Conservation (phyloP, 164 flowering plant genomes). For the Cinnamomum micranthum region DNA sequence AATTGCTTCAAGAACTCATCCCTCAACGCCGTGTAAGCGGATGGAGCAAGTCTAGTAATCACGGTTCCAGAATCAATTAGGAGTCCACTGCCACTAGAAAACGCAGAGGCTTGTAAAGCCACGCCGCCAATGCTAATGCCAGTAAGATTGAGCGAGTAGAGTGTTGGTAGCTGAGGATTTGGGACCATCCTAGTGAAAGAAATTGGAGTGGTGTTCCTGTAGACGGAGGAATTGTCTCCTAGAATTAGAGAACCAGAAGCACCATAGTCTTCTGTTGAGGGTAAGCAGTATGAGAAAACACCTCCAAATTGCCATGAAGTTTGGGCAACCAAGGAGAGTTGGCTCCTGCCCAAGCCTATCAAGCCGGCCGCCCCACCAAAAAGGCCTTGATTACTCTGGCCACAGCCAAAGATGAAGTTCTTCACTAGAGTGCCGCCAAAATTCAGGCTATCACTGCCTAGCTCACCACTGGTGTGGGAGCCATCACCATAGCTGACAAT, state of each 20-base stretch:
- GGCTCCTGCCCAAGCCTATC: conserved; percentile 70
- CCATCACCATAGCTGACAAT: conserved; percentile 71
- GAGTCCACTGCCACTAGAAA: conserved; percentile 28
- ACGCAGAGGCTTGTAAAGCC: conserved; percentile 32
- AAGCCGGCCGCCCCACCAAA: conserved; percentile 78
- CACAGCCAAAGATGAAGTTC: conserved; percentile 75
- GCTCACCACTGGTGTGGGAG: conserved; percentile 65
- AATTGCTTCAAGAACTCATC: conserved; percentile 69
- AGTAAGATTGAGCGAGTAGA: conserved; percentile 71
- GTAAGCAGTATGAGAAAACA: conserved; percentile 83
- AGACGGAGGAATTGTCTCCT: conserved; percentile 44
- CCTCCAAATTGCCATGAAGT: conserved; percentile 48
- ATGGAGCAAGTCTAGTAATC: conserved; percentile 63
- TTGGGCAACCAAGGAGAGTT: conserved; percentile 64
- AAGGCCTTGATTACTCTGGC: conserved; percentile 61
- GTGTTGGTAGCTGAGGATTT: conserved; percentile 47
- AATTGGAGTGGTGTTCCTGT: conserved; percentile 51
- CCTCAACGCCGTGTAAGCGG: conserved; percentile 51
- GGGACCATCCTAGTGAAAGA: conserved; percentile 55
- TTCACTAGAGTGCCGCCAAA: conserved; percentile 38
- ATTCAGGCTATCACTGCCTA: conserved; percentile 42
- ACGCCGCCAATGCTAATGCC: conserved; percentile 65
- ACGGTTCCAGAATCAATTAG: conserved; percentile 84
- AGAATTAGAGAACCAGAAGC: conserved; percentile 67
- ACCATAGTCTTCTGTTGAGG: conserved; percentile 35